These are phyloP conservation scores for Cladosporium phlei DNA, from an alignment of 2,329 filamentous ascomycete genomes.

Conservation along the genomic window DNA sequence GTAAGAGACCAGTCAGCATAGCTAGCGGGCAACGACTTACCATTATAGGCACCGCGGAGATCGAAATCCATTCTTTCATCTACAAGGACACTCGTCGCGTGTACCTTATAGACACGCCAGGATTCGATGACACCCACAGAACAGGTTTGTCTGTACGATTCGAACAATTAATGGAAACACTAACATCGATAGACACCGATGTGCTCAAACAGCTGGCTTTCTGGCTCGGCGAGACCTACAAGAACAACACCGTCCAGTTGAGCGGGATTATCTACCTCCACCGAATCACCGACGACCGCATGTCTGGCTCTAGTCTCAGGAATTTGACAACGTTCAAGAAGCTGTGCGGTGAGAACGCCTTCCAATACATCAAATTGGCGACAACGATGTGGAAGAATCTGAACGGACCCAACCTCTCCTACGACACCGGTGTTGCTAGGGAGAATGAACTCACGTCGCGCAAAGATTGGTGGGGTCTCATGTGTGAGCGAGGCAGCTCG, in stretches of 20 bases:
- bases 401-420: conserved; percentile 9
- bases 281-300: conserved; percentile 40
- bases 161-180: not conserved
- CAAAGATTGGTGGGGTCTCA: conserved; percentile 21
- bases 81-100: conserved; percentile 4
- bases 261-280: conserved; percentile 46
- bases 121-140: conserved; percentile 44
- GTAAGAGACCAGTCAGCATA: not conserved
- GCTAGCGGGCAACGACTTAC: not conserved
- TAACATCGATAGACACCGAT: conserved; percentile 36
- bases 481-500: conserved; percentile 18
- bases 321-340: conserved; percentile 45
- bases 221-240: conserved; percentile 35
- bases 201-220: conserved; percentile 41
- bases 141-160: not conserved
- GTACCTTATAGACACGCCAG: conserved; percentile 18
- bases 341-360: conserved; percentile 39
- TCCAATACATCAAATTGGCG: conserved; percentile 39
- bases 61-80: conserved; percentile 9
- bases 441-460: conserved; percentile 21
- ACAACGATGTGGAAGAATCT: conserved; percentile 41
- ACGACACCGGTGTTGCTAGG: conserved; percentile 17
- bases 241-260: conserved; percentile 31
- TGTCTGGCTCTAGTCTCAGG: conserved; percentile 36
- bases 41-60: conserved; percentile 1